Base-by-base conservation (phyloP, 148 eudicot genomes). In the Chenopodium suecicum region DNA sequence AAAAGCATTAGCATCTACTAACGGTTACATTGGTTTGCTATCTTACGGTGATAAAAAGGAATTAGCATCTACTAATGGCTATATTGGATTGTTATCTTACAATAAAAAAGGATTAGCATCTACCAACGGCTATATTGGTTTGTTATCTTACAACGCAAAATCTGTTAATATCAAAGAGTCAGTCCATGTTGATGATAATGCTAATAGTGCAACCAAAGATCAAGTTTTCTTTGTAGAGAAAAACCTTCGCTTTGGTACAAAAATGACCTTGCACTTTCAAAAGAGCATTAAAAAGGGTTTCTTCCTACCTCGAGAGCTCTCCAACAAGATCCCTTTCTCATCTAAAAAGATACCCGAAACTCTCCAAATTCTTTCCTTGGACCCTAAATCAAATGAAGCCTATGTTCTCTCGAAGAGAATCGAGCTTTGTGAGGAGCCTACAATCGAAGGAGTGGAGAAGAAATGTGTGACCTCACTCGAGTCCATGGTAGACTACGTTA, bases 401-500 rank as follows among this genome's bases (percentile, higher is more conserved):
- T 0, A 54, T n/a, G 68, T 78, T 2, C 29, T 85, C 17, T 7
- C 60, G 27, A 4, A 54, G 3, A 46, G 76, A 11, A 75, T 85
- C n/a, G 63, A 82, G 41, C 73, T 78, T 22, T 85, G 87, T 22
- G 82, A 85, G 41, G 79, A 85, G 60, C 81, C 83, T 34, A 64
- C 25, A 11, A 56, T 67, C 22, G 44, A 83, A 73, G 82, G 78
- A 3, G 83, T 69, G 1, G 81, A 83, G 63, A 86, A 82, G 47
- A 6, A 66, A 7, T 86, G 88, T 66, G 85, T 75, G 11, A 85
- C 86, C 0, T 86, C 86, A 4, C 76, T 86, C 20, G 88, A 86
- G 47, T 72, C 84, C 2, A 86, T 86, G 88, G 81, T 86, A 0
- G 81, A 80, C 48, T 86, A 65, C 23, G 88, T 77, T 2, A 25